Percentiles rank a stretch among this genome's conserved stretches.
Conservation (phyloP, 805 yeast genomes). For the Saccharomyces kudriavzevii region DNA sequence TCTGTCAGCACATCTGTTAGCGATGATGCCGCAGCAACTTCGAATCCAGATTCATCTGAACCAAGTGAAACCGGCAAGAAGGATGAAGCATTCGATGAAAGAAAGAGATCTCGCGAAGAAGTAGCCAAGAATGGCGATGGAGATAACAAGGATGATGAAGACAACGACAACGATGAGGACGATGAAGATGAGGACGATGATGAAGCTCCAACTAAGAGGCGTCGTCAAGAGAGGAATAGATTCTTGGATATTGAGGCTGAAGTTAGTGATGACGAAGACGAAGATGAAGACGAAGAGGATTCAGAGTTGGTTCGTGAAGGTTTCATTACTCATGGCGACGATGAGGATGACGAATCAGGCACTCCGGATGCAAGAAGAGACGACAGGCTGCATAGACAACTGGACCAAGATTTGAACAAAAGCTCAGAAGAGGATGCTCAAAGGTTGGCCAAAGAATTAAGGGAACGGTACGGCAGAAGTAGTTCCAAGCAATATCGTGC, state of each 20-base stretch:
- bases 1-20: not conserved
- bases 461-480: constrained; percentile 85
- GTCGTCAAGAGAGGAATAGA: constrained; percentile 57
- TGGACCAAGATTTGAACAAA: constrained; percentile 80
- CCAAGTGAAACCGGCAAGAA: constrained; percentile 3
- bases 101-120: constrained; percentile 21
- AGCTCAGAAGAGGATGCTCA: constrained; percentile 93
- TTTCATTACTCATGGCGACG: constrained; percentile 51
- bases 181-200: constrained; percentile 52
- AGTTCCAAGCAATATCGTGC: constrained; percentile 67
- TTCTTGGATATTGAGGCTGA: constrained; percentile 98
- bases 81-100: not conserved
- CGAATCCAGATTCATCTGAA: not conserved
- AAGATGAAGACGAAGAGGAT: constrained; percentile 85
- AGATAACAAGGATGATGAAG: constrained; percentile 37
- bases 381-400: constrained; percentile 83
- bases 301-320: constrained; percentile 83
- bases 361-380: constrained; percentile 40
- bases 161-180: constrained; percentile 45
- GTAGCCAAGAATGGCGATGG: constrained; percentile 38
- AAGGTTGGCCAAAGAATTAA: constrained; percentile 80
- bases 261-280: constrained; percentile 93
- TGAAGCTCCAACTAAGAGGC: constrained; percentile 39
- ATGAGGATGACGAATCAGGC: constrained; percentile 52
- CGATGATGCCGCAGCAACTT: not conserved